phyloP scores from a whole-genome alignment of 805 yeast species.

The Torulaspora quercuum region DNA sequence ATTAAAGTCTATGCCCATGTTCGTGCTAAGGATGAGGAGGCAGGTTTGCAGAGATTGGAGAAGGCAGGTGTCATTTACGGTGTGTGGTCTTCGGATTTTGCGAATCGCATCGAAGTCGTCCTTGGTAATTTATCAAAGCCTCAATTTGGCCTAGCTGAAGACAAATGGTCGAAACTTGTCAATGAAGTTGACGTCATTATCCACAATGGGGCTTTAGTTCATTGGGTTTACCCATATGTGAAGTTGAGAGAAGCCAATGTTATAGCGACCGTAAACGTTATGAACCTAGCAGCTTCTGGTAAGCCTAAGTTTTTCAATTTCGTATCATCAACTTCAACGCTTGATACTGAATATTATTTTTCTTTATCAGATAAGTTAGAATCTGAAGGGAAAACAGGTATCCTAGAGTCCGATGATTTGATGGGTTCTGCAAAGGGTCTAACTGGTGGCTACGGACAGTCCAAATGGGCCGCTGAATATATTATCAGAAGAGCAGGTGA shows the following conservation, averaged over 20 bases:
- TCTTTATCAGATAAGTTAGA: slow-evolving; percentile 68
- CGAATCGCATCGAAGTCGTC: slow-evolving; percentile 59
- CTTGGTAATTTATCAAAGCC: slow-evolving; percentile 74
- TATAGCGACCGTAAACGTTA: slow-evolving; percentile 75
- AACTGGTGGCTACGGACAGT: slow-evolving; percentile 93
- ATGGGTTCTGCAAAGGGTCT: slow-evolving; percentile 78
- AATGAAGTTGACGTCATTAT: slow-evolving; percentile 72
- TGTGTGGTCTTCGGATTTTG: slow-evolving; percentile 52
- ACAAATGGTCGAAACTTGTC: slow-evolving; percentile 56
- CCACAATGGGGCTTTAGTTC: slow-evolving; percentile 97
- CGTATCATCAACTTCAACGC: slow-evolving; percentile 92
- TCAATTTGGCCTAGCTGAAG: slow-evolving; percentile 64
- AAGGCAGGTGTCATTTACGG: slow-evolving; percentile 81
- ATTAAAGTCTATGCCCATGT: slow-evolving; percentile 83
- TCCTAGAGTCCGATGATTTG: slow-evolving; percentile 79
- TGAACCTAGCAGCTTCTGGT: slow-evolving; percentile 63
- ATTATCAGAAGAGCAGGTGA: slow-evolving; percentile 84
- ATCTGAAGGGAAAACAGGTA: slow-evolving; percentile 63
- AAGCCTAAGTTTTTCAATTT: slow-evolving; percentile 83
- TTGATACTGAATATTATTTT: slow-evolving; percentile 81
- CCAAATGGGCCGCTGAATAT: slow-evolving; percentile 96
- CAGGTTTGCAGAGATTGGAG: slow-evolving; percentile 73
- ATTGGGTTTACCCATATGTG: slow-evolving; percentile 96
- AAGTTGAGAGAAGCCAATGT: slow-evolving; percentile 92
- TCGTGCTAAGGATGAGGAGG: slow-evolving; percentile 65